These are phyloP conservation scores for Angomonas desouzai DNA, from an alignment of 208 protist genomes.

Conservation along the genomic window DNA sequence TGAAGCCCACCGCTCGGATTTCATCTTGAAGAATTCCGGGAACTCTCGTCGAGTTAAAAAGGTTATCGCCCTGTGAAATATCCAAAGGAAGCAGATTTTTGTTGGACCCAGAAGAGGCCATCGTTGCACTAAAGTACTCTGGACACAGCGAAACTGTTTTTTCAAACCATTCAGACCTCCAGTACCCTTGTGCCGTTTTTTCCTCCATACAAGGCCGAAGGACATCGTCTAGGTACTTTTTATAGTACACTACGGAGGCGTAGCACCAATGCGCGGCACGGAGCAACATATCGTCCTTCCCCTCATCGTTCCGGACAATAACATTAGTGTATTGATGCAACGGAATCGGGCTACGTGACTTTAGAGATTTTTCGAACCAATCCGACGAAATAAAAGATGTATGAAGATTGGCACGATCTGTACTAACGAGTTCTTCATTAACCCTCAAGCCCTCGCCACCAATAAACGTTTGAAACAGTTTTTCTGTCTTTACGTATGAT, in stretches of 20 bases:
- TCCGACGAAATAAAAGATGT: slow-evolving; percentile 84
- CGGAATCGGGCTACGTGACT: slow-evolving; percentile 55
- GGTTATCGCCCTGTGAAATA: slow-evolving; percentile 73
- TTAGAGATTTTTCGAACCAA: slow-evolving; percentile 62
- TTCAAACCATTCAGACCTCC: slow-evolving; percentile 76
- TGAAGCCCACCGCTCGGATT: slow-evolving; percentile 54
- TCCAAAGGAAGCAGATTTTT: slow-evolving; percentile 68
- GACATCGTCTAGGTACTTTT: slow-evolving; percentile 63
- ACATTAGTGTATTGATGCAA: slow-evolving; percentile 56
- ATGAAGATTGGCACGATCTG: slow-evolving; percentile 77
- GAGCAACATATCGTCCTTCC: slow-evolving; percentile 46
- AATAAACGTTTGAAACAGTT: slow-evolving; percentile 50
- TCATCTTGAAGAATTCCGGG: slow-evolving; percentile 81
- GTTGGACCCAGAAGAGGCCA: slow-evolving; percentile 41
- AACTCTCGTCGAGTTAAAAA: slow-evolving; percentile 80
- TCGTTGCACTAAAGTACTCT: slow-evolving; percentile 46
- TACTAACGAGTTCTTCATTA: slow-evolving; percentile 70
- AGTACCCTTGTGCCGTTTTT: slow-evolving; percentile 31
- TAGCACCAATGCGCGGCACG: slow-evolving; percentile 73
- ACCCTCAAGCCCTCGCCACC: slow-evolving; percentile 36
- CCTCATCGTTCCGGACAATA: slow-evolving; percentile 43
- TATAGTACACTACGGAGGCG: slow-evolving; percentile 65
- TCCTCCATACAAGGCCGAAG: slow-evolving; percentile 58
- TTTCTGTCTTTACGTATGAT: slow-evolving; percentile 32
- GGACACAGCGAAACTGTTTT: slow-evolving; percentile 62